Evolutionary conservation across 2,329 filamentous ascomycete genomes (phyloP), one percentile per base, ranked within the genome.

Genomic region (Grosmannia penicillata): DNA sequence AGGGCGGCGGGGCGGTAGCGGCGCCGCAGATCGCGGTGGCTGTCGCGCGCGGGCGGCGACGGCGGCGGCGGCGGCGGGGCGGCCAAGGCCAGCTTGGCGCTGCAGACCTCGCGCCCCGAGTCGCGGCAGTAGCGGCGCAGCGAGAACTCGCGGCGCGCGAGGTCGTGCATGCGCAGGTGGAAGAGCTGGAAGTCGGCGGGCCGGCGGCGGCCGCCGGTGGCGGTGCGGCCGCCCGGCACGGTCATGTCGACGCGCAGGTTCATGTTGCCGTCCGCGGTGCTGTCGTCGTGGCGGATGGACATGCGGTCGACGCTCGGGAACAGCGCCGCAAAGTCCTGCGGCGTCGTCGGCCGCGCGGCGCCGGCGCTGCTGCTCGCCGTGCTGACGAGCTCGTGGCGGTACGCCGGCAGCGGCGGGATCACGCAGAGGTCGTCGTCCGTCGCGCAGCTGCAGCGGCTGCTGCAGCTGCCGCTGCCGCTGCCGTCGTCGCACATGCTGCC

Each of bases 261-360:
- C 85, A 95, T 93, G 65, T 95, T 94, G 26, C 89, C 89, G 55
- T 98, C 89, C 4, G 78, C 61, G 0, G 86, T 91, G 35, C 83
- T 75, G 58, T 95, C 85, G 54, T 96, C 91, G 54, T 96, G 89
- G 22, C 82, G 76, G 52, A 98, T 85, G 26, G 75, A 74, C 37
- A 96, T 63, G 40, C 82, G 74, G 54, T 85, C 76, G 48, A 78
- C 71, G 8, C 87, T 93, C 10, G 91, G 89, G 56, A 95, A 98
- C 38, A 93, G 71, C 38, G 78, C 70, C 21, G 77, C 78, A 55
- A 96, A 96, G 48, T 87, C 79, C 42, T 78, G 68, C 4, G 89
- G 81, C 1, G 79, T 87, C 2, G 86, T 84, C 10, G 86, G 72
- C 22, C 83, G 69, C 25, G 82, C 75, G 45, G 79, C 73, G 46